Percentiles rank a stretch among this genome's conserved stretches.
Conservation (phyloP, 1,284 basidiomycete genomes). For the Butyriboletus appendiculatus region DNA sequence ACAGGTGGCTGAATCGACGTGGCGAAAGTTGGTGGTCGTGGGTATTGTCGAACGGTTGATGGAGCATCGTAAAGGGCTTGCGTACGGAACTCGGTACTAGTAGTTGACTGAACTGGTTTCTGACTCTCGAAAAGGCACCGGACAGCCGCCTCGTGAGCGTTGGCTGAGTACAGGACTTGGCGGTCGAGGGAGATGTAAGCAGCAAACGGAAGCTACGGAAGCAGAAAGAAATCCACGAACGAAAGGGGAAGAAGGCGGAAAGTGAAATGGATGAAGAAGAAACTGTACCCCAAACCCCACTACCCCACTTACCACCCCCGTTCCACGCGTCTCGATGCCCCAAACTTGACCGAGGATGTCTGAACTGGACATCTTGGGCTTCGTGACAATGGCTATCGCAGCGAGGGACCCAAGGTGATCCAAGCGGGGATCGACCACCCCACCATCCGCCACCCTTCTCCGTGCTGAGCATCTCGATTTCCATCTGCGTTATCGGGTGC, state of each 20-base stretch:
- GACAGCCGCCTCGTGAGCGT: not conserved
- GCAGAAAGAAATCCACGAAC: not conserved
- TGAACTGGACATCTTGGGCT: not conserved
- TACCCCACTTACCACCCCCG: not conserved
- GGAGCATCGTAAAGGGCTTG: not conserved
- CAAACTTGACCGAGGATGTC: not conserved
- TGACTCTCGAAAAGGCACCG: not conserved
- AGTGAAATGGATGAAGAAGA: not conserved
- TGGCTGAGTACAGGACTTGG: not conserved
- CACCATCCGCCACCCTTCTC: not conserved
- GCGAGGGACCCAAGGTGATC: not conserved
- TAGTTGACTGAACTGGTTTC: not conserved
- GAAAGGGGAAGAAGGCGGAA: not conserved
- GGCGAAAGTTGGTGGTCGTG: not conserved
- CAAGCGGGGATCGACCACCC: not conserved
- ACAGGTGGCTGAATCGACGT: not conserved
- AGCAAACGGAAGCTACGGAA: not conserved
- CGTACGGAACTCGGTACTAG: not conserved
- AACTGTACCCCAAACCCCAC: not conserved
- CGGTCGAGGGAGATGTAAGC: not conserved
- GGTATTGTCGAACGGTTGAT: not conserved
- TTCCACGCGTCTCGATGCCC: not conserved
- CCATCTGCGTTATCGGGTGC: not conserved
- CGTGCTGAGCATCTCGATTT: not conserved
- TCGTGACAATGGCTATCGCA: not conserved